A percentile compares a stretch with the other conserved stretches of the same genome.
Conservation (phyloP, 169 alveolate species). For the Perkinsus olseni region DNA sequence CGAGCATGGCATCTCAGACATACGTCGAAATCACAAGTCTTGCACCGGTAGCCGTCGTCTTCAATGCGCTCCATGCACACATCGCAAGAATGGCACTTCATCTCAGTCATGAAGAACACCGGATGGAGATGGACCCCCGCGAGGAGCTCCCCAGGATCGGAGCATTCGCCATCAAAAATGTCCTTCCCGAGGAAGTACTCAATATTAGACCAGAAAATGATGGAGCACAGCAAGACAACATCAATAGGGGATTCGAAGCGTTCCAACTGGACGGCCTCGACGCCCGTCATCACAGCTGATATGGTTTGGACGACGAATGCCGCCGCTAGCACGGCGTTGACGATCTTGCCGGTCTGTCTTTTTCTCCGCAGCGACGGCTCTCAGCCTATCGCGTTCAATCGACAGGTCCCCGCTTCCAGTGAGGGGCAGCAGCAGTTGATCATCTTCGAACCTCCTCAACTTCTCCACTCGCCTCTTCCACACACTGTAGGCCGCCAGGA, state of each 20-base stretch:
- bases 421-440: not conserved
- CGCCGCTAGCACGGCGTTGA: not conserved
- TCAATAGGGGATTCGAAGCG: not conserved
- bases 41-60: constrained; percentile 30
- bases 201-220: not conserved
- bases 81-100: constrained; percentile 32
- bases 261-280: not conserved
- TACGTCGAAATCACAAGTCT: constrained; percentile 36
- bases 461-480: not conserved
- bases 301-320: not conserved
- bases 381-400: not conserved
- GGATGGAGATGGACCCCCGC: constrained; percentile 30
- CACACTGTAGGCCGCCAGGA: not conserved
- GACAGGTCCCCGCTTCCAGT: not conserved
- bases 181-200: not conserved
- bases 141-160: constrained; percentile 18
- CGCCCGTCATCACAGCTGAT: not conserved
- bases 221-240: not conserved
- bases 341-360: not conserved
- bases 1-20: constrained; percentile 29
- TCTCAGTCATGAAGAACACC: constrained; percentile 26
- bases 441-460: not conserved
- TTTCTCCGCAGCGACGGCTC: no score
- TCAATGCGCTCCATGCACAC: constrained; percentile 29
- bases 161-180: not conserved